Evolutionary conservation across 179 eudicot species (phyloP).

Genomic region (Silene coronaria): DNA sequence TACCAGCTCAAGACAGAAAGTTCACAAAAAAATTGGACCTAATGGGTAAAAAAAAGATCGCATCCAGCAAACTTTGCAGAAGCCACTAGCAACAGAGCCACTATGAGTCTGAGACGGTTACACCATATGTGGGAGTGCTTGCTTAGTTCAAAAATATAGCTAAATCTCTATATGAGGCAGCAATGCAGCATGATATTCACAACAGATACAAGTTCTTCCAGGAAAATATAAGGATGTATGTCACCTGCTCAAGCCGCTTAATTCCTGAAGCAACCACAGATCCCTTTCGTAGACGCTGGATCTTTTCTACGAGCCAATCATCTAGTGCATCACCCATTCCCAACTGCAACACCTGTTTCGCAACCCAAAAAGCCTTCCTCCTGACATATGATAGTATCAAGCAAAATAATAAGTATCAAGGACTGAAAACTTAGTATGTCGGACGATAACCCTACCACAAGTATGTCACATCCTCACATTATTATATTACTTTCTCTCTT

Average conservation of each 20-base stretch:
- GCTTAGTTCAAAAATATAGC: not conserved
- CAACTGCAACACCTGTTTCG: slow-evolving; percentile 83
- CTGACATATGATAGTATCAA: slow-evolving; percentile 35
- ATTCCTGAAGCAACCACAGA: slow-evolving; percentile 81
- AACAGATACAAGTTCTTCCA: not conserved
- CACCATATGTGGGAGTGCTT: not conserved
- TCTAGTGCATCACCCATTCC: slow-evolving; percentile 99
- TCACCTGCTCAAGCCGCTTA: slow-evolving; percentile 80
- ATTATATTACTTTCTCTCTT: not conserved
- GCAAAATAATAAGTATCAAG: slow-evolving; percentile 1
- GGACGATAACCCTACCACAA: not conserved
- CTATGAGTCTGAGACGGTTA: not conserved
- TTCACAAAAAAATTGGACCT: not conserved
- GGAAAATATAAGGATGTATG: not conserved
- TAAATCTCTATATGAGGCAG: not conserved
- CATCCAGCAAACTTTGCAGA: not conserved
- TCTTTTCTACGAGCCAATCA: slow-evolving; percentile 97
- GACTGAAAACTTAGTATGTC: not conserved
- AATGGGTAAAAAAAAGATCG: not conserved
- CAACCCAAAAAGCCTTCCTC: slow-evolving; percentile 96
- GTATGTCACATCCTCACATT: too few relatives aligned
- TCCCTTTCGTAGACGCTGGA: slow-evolving; percentile 75
- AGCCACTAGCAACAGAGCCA: not conserved
- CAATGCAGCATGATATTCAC: not conserved
- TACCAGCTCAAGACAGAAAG: not conserved